These are phyloP conservation scores for Oropetium thomaeum DNA, from an alignment of 176 grass and related monocot genomes.

Conservation along the genomic window DNA sequence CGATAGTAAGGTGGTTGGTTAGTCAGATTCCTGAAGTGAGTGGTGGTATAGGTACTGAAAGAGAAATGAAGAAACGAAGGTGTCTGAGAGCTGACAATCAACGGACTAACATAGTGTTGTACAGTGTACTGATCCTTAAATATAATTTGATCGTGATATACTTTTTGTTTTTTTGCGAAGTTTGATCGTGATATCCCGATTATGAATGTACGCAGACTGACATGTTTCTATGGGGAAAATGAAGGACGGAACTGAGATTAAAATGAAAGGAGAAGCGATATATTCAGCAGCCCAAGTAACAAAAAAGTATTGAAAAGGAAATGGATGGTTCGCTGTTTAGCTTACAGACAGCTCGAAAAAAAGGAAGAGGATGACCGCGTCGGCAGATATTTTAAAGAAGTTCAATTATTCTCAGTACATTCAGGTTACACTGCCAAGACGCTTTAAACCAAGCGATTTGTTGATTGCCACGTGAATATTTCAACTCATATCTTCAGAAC, in stretches of 20 bases:
- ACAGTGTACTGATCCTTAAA: conserved; percentile 8
- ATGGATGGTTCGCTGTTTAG: not conserved
- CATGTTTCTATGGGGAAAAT: not conserved
- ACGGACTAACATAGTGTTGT: conserved; percentile 1
- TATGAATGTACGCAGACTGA: not conserved
- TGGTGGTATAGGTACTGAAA: not conserved
- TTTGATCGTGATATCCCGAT: not conserved
- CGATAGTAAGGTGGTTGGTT: conserved; percentile 17
- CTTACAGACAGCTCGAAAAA: not conserved
- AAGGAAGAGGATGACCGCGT: conserved; percentile 8
- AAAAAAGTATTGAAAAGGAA: not conserved
- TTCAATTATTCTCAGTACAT: not conserved
- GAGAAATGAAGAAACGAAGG: conserved; percentile 18
- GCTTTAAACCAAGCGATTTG: not conserved
- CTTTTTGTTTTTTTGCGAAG: too few species aligned
- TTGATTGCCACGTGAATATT: not conserved
- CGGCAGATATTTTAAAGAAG: not conserved
- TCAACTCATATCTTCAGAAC: not conserved
- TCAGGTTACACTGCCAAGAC: not conserved
- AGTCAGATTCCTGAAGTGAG: conserved; percentile 6
- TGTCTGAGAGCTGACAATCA: not conserved
- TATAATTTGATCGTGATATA: conserved; percentile 1
- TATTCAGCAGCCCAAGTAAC: not conserved
- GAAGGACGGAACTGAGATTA: not conserved
- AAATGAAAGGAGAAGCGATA: not conserved